Evolutionary conservation across 345 rosid species (phyloP).

Genomic region (Tarenaya hassleriana): DNA sequence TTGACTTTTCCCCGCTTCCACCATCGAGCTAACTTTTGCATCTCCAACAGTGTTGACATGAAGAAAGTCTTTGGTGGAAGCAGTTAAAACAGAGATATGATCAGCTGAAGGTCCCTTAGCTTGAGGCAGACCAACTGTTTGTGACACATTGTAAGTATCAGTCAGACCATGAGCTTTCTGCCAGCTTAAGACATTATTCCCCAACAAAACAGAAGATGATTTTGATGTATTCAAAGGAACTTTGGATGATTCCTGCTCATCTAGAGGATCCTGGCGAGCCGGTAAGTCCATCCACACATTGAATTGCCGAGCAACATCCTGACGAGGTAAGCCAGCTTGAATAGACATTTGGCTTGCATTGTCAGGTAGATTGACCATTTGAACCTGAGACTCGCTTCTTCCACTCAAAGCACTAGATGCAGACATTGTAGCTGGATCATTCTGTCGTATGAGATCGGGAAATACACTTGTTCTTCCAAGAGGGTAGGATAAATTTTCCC

Average conservation of each 20-base stretch:
- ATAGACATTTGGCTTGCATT: slow-evolving; percentile 6
- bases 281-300: slow-evolving; percentile 28
- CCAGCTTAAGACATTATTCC: no score
- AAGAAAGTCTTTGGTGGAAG: slow-evolving; percentile 9
- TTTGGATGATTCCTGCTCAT: slow-evolving; percentile 14
- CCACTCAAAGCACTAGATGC: background rate
- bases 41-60: slow-evolving; percentile 16
- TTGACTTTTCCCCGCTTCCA: slow-evolving; percentile 23
- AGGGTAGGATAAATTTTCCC: slow-evolving; percentile 6
- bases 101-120: slow-evolving; percentile 5
- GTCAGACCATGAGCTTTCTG: no score
- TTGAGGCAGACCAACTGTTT: slow-evolving; percentile 18
- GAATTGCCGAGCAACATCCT: slow-evolving; percentile 16
- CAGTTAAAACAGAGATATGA: no score
- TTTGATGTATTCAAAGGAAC: slow-evolving; percentile 15
- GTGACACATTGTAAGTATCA: slow-evolving; percentile 12
- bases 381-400: background rate
- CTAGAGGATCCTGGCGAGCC: no score
- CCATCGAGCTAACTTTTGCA: slow-evolving; percentile 22
- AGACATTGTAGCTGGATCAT: slow-evolving; percentile 6
- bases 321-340: no score
- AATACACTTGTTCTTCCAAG: slow-evolving; percentile 10
- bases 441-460: slow-evolving; percentile 14
- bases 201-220: slow-evolving; percentile 11
- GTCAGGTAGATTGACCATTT: slow-evolving; percentile 7